These are phyloP conservation scores for Metarhizium brunneum DNA, from an alignment of 2,329 filamentous ascomycete species.

Conservation along the genomic window DNA sequence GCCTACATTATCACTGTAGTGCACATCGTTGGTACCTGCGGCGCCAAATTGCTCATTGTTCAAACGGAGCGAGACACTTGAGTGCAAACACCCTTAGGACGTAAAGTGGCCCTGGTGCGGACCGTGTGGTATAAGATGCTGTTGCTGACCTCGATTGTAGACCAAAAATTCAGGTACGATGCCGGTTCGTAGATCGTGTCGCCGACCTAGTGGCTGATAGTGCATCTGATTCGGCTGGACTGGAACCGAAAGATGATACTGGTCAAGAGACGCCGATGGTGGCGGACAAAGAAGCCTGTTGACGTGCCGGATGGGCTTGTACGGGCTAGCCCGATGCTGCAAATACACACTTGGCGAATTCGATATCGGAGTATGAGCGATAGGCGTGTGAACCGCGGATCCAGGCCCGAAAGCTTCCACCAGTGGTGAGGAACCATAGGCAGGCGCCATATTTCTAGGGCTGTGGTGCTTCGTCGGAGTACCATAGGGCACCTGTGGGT, in stretches of 20 bases:
- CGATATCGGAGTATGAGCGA: constrained; percentile 52
- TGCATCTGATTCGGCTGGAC: constrained; percentile 67
- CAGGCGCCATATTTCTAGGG: constrained; percentile 34
- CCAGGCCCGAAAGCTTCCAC: constrained; percentile 48
- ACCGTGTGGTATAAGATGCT: constrained; percentile 15
- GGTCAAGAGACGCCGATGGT: constrained; percentile 68
- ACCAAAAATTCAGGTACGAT: constrained; percentile 56
- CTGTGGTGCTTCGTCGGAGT: constrained; percentile 46
- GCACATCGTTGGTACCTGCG: neutral
- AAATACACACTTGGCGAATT: constrained; percentile 84
- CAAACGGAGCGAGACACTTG: neutral
- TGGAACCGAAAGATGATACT: constrained; percentile 53
- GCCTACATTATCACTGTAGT: neutral
- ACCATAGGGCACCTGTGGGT: constrained; percentile 30
- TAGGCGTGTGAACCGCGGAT: constrained; percentile 48
- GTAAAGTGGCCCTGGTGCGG: constrained; percentile 24
- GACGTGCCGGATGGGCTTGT: constrained; percentile 81
- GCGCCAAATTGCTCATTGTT: neutral
- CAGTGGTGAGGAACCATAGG: constrained; percentile 55
- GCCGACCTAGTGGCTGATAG: constrained; percentile 67
- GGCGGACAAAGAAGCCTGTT: constrained; percentile 87
- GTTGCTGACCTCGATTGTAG: constrained; percentile 24
- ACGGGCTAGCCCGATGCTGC: constrained; percentile 82
- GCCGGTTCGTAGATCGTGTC: constrained; percentile 58
- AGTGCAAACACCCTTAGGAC: constrained; percentile 18